phyloP scores from a whole-genome alignment of 2,329 filamentous ascomycete genomes.

The Cladosporium sp. region DNA sequence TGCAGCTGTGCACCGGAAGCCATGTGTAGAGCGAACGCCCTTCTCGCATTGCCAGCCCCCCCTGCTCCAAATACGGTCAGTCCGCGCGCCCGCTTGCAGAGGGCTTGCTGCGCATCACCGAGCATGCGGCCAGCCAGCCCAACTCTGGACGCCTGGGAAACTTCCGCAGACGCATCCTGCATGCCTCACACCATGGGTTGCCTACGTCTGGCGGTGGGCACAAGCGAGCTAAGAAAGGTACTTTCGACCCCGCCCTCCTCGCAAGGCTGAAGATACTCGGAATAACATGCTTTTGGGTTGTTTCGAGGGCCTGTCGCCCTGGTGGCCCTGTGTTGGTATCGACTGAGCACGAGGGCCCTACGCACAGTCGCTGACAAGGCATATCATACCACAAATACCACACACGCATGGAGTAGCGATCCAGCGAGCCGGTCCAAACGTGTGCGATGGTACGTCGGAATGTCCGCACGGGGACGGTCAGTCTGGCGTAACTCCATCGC shows the following conservation, averaged over 20 bases:
- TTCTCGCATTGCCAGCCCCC: constrained; percentile 18
- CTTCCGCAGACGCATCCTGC: constrained; percentile 18
- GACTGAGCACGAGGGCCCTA: constrained; percentile 3
- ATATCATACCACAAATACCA: neutral
- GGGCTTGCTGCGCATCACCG: constrained; percentile 12
- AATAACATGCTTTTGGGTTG: constrained; percentile 11
- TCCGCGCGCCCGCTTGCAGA: constrained; percentile 14
- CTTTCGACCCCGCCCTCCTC: constrained; percentile 17
- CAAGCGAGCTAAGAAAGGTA: constrained; percentile 17
- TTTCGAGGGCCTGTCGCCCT: constrained; percentile 1
- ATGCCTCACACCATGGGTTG: constrained; percentile 13
- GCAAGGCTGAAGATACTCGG: constrained; percentile 17
- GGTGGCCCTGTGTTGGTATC: constrained; percentile 8
- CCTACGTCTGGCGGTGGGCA: constrained; percentile 18
- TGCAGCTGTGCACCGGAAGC: constrained; percentile 9
- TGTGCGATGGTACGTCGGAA: constrained; percentile 7
- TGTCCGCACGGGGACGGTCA: constrained; percentile 10
- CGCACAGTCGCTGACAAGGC: constrained; percentile 9
- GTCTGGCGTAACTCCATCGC: constrained; percentile 6
- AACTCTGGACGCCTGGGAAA: constrained; percentile 16
- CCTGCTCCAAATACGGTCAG: constrained; percentile 19
- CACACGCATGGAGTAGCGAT: neutral
- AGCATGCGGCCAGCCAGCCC: constrained; percentile 6
- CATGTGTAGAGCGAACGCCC: constrained; percentile 18
- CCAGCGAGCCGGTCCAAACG: constrained; percentile 6